A percentile compares a stretch with the other conserved stretches of the same genome.
phyloP scores from a whole-genome alignment of 495 filamentous ascomycete species.

The Aspergillus funiculosus region DNA sequence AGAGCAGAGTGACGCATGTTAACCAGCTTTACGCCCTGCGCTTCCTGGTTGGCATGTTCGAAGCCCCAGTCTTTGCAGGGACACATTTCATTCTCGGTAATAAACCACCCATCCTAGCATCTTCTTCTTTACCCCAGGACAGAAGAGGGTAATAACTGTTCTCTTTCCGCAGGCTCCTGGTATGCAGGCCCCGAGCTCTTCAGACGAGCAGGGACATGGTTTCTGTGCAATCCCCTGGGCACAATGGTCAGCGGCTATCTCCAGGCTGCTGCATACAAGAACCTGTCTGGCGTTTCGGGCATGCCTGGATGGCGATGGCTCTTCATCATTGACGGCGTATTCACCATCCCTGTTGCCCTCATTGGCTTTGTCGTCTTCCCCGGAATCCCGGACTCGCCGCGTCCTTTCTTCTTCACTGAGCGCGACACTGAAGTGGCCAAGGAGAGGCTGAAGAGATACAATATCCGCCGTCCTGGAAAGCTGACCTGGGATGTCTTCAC shows the following conservation, averaged over 20 bases:
- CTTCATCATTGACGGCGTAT: slow-evolving; percentile 46
- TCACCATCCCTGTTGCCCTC: slow-evolving; percentile 45
- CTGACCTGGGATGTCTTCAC: slow-evolving; percentile 38
- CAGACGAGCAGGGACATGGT: slow-evolving; percentile 36
- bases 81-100: slow-evolving; percentile 38
- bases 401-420: slow-evolving; percentile 36
- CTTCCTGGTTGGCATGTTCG: slow-evolving; percentile 47
- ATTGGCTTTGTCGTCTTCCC: slow-evolving; percentile 43
- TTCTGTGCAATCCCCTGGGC: slow-evolving; percentile 33
- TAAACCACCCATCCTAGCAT: background rate
- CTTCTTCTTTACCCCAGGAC: too few species aligned
- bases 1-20: slow-evolving; percentile 32
- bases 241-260: slow-evolving; percentile 39
- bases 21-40: slow-evolving; percentile 44
- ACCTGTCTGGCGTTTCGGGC: slow-evolving; percentile 38
- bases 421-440: slow-evolving; percentile 36
- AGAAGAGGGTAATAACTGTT: too few species aligned
- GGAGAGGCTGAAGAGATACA: slow-evolving; percentile 23
- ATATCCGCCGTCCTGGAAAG: slow-evolving; percentile 33
- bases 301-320: slow-evolving; percentile 48
- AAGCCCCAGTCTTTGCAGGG: slow-evolving; percentile 41
- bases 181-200: slow-evolving; percentile 37
- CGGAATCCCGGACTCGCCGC: slow-evolving; percentile 42
- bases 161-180: slow-evolving; percentile 30
- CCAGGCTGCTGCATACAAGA: slow-evolving; percentile 43